Evolutionary conservation across 805 yeast genomes (phyloP).

Genomic region (Tetrapisispora taiwanensis): DNA sequence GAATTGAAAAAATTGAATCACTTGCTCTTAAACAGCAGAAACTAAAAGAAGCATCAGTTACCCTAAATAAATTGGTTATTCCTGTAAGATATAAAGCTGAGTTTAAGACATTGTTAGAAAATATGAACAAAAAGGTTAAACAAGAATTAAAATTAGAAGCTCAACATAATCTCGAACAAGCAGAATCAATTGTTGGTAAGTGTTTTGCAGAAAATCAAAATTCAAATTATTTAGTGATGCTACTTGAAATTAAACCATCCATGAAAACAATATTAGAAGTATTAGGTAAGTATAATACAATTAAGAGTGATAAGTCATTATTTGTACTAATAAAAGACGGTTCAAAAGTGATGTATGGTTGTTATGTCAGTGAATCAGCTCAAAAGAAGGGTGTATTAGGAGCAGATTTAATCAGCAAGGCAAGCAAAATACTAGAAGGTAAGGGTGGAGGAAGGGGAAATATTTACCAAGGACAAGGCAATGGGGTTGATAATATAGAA

Average conservation of each 20-base stretch:
- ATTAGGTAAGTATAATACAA: slow-evolving; percentile 66
- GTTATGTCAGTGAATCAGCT: slow-evolving; percentile 69
- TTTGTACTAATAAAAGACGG: slow-evolving; percentile 68
- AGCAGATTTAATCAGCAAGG: slow-evolving; percentile 60
- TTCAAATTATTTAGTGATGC: slow-evolving; percentile 52
- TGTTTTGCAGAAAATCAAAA: slow-evolving; percentile 48
- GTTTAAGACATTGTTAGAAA: slow-evolving; percentile 60
- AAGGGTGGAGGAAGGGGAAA: slow-evolving; percentile 98
- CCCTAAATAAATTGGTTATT: slow-evolving; percentile 68
- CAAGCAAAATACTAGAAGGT: slow-evolving; percentile 75
- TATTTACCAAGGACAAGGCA: slow-evolving; percentile 94
- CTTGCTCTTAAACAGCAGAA: slow-evolving; percentile 70
- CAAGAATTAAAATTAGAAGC: slow-evolving; percentile 80
- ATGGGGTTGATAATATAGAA: slow-evolving; percentile 54
- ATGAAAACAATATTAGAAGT: slow-evolving; percentile 94
- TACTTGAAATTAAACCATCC: slow-evolving; percentile 61
- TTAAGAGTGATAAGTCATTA: slow-evolving; percentile 56
- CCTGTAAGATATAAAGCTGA: slow-evolving; percentile 70
- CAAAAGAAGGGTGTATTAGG: slow-evolving; percentile 62
- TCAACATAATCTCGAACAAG: slow-evolving; percentile 75
- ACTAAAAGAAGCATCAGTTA: slow-evolving; percentile 75
- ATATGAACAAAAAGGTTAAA: slow-evolving; percentile 74
- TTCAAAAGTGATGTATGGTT: slow-evolving; percentile 88
- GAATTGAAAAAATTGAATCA: slow-evolving; percentile 52
- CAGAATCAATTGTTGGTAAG: slow-evolving; percentile 61